Evolutionary conservation across 495 filamentous ascomycete species (phyloP).

Genomic region (Penicillium egyptiacum): DNA sequence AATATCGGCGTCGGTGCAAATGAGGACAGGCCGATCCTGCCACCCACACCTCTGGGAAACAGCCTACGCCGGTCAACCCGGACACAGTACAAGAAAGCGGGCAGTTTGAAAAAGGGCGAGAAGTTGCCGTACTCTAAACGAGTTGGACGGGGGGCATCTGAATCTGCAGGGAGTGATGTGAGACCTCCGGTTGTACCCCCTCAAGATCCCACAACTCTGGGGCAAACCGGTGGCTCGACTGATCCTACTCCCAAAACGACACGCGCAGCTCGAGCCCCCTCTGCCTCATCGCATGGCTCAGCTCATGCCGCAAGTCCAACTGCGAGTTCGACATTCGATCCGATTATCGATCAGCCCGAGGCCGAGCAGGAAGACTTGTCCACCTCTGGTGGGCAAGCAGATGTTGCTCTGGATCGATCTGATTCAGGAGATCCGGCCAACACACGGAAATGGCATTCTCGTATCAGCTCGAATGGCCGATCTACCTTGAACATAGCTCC

Average conservation of each 20-base stretch:
- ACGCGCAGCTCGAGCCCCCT: constrained; percentile 29
- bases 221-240: constrained; percentile 69
- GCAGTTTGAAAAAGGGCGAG: constrained; percentile 79
- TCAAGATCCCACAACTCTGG: constrained; percentile 52
- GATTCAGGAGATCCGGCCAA: constrained; percentile 7
- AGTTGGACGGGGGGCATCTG: constrained; percentile 53
- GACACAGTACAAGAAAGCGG: constrained; percentile 80
- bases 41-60: constrained; percentile 67
- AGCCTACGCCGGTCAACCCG: constrained; percentile 85
- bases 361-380: constrained; percentile 22
- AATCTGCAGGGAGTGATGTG: constrained; percentile 54
- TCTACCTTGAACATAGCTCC: constrained; percentile 41
- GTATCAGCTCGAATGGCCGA: constrained; percentile 48
- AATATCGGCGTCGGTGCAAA: constrained; percentile 49
- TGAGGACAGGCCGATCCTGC: constrained; percentile 89
- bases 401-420: constrained; percentile 11
- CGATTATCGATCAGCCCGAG: constrained; percentile 31
- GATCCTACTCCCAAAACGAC: constrained; percentile 61
- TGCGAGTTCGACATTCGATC: constrained; percentile 30
- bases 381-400: constrained; percentile 6
- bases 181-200: constrained; percentile 40
- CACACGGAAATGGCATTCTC: constrained; percentile 43
- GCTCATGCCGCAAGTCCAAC: constrained; percentile 23
- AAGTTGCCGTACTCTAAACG: constrained; percentile 75
- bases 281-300: constrained; percentile 27